Base-by-base conservation (phyloP, 2,329 filamentous ascomycete genomes). In the Aspergillus fructus region DNA sequence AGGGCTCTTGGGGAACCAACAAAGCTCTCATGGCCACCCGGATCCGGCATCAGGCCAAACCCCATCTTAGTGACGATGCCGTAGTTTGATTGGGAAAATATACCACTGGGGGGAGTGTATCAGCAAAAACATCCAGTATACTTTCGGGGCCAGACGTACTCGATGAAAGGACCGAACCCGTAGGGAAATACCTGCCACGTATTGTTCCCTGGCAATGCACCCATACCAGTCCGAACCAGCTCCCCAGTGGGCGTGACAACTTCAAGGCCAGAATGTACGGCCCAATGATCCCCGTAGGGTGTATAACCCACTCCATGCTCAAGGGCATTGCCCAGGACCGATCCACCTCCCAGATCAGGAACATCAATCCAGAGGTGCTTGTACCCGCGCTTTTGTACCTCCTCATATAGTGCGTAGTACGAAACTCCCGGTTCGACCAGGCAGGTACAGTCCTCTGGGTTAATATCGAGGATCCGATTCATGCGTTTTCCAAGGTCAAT, bases 371-470 rank as follows among this genome's bases (percentile, higher is more conserved):
- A 83, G 66, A 51, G 43, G 23, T 39, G 30, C 5, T 30, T 11
- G 27, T 49, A 34, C 3, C 41, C 33, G 5, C 15, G 3, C 3
- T n/a, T 17, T 30, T 57, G 47, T 6, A 55, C 30, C 23, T 80
- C 74, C n/a, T 83, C 74, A 59, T 84, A 76, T 7, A 85, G 70
- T 27, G 76, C 76, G 54, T 79, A 77, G 63, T 79, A 85, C 0
- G 81, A 80, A 0, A 85, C 83, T 1, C 83, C 83, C 0, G 83
- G 83, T 64, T 85, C 82, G 4, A 85, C 75, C 0, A 85, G 79
- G 54, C 75, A 82, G 19, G 78, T 79, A 42, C 76, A 77, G 15
- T 81, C 77, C 0, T 73, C 74, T 30, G 27, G 27, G 62, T 82
- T 78, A 13, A 85, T 76, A 39, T 82, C 73, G 8, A 85, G 63